Conservation (phyloP, 805 yeast species). For the Candida saitoana region DNA sequence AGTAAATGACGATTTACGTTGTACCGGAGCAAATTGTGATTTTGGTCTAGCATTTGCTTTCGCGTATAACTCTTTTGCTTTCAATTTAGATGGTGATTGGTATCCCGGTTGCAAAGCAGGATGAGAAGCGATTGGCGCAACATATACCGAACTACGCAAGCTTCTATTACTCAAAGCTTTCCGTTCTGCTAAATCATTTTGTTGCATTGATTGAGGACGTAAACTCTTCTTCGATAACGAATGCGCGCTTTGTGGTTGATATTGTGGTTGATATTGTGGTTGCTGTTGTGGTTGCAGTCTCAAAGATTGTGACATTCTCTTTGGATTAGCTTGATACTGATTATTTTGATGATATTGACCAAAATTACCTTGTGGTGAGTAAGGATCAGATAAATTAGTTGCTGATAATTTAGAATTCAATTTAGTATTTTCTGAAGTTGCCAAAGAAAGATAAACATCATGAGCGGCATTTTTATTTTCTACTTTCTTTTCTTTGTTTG, state of each 20-base stretch:
- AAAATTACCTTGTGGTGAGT: constrained; percentile 7
- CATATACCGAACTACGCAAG: constrained; percentile 23
- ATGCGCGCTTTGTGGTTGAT: constrained; percentile 7
- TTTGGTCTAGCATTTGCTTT: constrained; percentile 44
- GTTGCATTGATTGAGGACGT: constrained; percentile 30
- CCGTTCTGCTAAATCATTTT: constrained; percentile 6
- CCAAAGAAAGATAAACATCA: constrained; percentile 59
- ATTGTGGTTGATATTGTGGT: constrained; percentile 5
- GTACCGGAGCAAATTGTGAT: constrained; percentile 38
- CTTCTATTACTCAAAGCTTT: constrained; percentile 27
- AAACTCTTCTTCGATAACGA: constrained; percentile 25
- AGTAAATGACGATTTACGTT: constrained; percentile 54
- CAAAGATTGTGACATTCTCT: constrained; percentile 12
- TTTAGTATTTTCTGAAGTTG: constrained; percentile 79
- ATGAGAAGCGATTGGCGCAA: constrained; percentile 35
- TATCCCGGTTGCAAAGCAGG: constrained; percentile 38
- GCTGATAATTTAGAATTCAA: constrained; percentile 59
- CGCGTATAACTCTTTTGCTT: constrained; percentile 54
- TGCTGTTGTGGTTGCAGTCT: neutral
- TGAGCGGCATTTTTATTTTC: constrained; percentile 43
- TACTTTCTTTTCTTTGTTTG: constrained; percentile 7
- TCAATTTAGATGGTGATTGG: constrained; percentile 35
- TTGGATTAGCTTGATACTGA: constrained; percentile 8
- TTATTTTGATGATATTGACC: constrained; percentile 6
- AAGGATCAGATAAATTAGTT: constrained; percentile 27